Conservation (phyloP, 129 eudicot genomes). For the Deinandra increscens region DNA sequence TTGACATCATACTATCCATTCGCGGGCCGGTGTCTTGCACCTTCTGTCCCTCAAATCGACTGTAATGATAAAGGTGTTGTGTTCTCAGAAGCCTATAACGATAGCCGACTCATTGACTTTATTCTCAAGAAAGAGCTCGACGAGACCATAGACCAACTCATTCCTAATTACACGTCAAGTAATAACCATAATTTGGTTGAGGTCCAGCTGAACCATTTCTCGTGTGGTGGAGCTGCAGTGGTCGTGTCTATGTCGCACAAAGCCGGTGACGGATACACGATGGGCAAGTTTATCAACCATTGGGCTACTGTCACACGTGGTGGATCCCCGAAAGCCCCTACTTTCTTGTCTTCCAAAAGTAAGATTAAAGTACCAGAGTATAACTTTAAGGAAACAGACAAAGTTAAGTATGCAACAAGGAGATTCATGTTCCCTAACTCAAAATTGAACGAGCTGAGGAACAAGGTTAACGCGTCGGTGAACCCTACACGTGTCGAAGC, state of each 20-base stretch:
- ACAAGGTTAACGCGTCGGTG: neutral
- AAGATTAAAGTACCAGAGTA: neutral
- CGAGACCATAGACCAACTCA: slow-evolving; percentile 16
- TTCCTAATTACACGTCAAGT: neutral
- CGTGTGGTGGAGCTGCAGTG: slow-evolving; percentile 18
- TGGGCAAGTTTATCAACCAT: slow-evolving; percentile 13
- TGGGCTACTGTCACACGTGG: slow-evolving; percentile 19
- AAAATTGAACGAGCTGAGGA: slow-evolving; percentile 18
- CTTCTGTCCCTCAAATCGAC: slow-evolving; percentile 8
- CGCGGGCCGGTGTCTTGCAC: slow-evolving; percentile 14
- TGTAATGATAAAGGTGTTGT: slow-evolving; percentile 24
- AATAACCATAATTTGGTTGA: neutral
- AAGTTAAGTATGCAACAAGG: slow-evolving; percentile 2
- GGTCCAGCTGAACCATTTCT: slow-evolving; percentile 25
- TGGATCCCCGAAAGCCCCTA: slow-evolving; percentile 4
- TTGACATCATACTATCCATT: slow-evolving; percentile 29
- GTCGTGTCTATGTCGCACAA: slow-evolving; percentile 23
- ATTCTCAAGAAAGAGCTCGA: neutral
- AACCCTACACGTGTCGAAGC: slow-evolving; percentile 28
- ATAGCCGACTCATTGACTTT: neutral
- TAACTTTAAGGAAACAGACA: neutral
- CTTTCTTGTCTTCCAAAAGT: neutral
- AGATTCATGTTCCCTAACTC: slow-evolving; percentile 27
- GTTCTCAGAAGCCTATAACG: slow-evolving; percentile 20
- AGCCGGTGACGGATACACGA: neutral